These are phyloP conservation scores for Simplicillium sp. DNA, from an alignment of 2,329 filamentous ascomycete species.

Conservation along the genomic window DNA sequence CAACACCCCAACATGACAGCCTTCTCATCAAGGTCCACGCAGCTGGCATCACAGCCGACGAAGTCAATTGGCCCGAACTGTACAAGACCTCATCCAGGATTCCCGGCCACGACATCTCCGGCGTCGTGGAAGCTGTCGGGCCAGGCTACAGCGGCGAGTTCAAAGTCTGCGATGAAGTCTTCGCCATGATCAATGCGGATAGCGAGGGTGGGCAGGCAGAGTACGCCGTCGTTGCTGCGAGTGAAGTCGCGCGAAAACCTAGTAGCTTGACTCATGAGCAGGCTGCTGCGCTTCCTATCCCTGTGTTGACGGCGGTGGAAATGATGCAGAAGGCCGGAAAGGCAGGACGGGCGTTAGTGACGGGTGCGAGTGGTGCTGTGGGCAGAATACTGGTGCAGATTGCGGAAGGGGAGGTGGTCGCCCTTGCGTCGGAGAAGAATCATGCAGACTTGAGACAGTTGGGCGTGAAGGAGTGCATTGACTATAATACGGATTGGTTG, in stretches of 20 bases:
- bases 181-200: constrained; percentile 16
- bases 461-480: constrained; percentile 13
- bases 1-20: constrained; percentile 7
- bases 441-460: constrained; percentile 10
- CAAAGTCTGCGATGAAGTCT: constrained; percentile 13
- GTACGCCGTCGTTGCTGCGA: constrained; percentile 11
- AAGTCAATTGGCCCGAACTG: constrained; percentile 22
- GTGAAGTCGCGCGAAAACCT: constrained; percentile 14
- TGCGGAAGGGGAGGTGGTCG: constrained; percentile 15
- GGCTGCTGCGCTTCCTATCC: constrained; percentile 21
- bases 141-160: constrained; percentile 12
- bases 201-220: constrained; percentile 17
- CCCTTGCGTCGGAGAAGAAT: constrained; percentile 15
- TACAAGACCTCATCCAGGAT: constrained; percentile 17
- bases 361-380: constrained; percentile 20
- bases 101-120: constrained; percentile 26
- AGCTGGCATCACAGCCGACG: constrained; percentile 23
- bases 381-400: constrained; percentile 20
- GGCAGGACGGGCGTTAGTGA: constrained; percentile 15
- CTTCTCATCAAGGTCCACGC: constrained; percentile 21
- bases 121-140: constrained; percentile 16
- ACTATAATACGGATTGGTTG: constrained; percentile 19
- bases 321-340: constrained; percentile 13
- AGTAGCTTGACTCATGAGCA: constrained; percentile 11
- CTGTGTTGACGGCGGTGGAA: constrained; percentile 20